Base-by-base conservation (phyloP, 495 filamentous ascomycete species). In the Podospora didyma region DNA sequence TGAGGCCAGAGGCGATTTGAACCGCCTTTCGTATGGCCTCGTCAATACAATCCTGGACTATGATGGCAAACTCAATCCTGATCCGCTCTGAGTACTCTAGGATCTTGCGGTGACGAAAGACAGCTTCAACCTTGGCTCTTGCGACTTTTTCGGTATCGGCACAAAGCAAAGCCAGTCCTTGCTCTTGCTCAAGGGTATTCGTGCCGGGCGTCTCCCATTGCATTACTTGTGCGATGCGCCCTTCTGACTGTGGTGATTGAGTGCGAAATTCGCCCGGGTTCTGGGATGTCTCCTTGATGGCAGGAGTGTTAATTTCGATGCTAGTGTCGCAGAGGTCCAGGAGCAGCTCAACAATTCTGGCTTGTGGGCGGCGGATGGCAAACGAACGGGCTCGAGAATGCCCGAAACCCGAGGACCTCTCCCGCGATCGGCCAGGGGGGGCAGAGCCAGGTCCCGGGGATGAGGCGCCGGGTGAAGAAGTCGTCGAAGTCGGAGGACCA, bases 41-140 rank as follows among this genome's bases (percentile, higher is more conserved):
- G 49, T 92, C 86, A 46, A 98, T 94, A 68, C 94, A 98, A 56
- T 97, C 91, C 61, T 96, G 88, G 24, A 98, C 94, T 46, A 96
- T 76, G 22, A 93, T 80, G 17, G 89, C 87, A 66, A 94, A 96
- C 67, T 98, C 94, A 34, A 95, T 80, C 2, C 95, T 89, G 66
- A 98, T 97, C 9, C 94, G 84, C 71, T 98, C 94, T 4, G 90
- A 86, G 68, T 97, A 98, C 70, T 98, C 95, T 44, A 97, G 86
- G 53, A 97, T 96, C 61, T 88, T 84, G 42, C 93, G 85, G 72
- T 97, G 89, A 34, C 94, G 90, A 58, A 92, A 79, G 12, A 96
- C 87, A 21, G 95, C 88, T 62, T 97, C 95, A 4, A 97, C 89
- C 69, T 97, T 98, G 17, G 89, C 81, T 62, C 82, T 87, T 17